Conservation (phyloP, 2,329 filamentous ascomycete genomes). For the Aspergillus sclerotialis region DNA sequence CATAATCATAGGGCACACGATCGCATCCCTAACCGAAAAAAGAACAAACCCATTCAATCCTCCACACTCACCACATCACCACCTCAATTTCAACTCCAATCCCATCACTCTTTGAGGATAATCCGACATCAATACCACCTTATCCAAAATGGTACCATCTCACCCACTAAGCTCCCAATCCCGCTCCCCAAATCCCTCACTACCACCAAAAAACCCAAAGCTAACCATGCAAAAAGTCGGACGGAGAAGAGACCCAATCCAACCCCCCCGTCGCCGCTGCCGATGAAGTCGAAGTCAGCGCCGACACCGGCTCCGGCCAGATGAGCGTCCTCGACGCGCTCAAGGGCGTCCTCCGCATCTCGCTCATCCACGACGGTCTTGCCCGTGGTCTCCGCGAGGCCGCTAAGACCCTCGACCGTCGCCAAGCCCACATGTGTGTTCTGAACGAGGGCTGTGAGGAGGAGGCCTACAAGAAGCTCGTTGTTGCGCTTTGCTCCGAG, state of each 20-base stretch:
- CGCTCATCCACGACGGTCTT: conserved; percentile 98
- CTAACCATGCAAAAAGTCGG: conserved; percentile 59
- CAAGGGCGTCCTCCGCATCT: conserved; percentile 97
- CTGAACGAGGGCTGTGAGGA: conserved; percentile 99
- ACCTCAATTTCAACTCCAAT: conserved; percentile 12
- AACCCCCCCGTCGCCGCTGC: conserved; percentile 59
- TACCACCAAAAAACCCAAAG: conserved; percentile 13
- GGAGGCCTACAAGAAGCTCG: conserved; percentile 99
- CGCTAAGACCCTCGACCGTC: conserved; percentile 96
- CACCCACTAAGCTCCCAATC: background rate
- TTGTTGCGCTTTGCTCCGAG: conserved; percentile 96
- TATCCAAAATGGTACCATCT: conserved; percentile 40
- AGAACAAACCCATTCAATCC: conserved; percentile 16
- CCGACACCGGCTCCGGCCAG: conserved; percentile 67
- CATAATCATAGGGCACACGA: conserved; percentile 16
- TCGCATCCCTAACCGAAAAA: conserved; percentile 19
- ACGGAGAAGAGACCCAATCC: conserved; percentile 98
- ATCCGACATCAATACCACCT: conserved; percentile 39
- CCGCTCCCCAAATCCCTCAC: background rate
- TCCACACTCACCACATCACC: conserved; percentile 15
- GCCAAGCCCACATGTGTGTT: conserved; percentile 99
- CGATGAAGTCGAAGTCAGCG: conserved; percentile 91
- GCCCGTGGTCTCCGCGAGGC: conserved; percentile 97
- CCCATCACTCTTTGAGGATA: conserved; percentile 46
- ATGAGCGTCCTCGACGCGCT: conserved; percentile 98